Evolutionary conservation across 2,329 filamentous ascomycete species (phyloP), one percentile per base, ranked within the genome.

Genomic region (Fusarium domesticum): DNA sequence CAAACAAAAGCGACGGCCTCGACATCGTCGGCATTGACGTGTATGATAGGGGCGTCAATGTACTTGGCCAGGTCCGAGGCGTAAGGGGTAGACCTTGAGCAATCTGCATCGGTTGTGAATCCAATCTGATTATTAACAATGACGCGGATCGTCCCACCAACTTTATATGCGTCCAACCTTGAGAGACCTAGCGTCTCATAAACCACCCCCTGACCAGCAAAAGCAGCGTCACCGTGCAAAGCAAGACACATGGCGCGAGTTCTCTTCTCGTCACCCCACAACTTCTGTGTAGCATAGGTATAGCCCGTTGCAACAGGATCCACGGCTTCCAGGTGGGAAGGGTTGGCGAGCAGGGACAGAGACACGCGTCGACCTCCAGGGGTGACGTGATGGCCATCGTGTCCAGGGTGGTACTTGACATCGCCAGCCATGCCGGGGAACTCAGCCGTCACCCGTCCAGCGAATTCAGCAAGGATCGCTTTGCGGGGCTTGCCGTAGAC

Each of bases 71-170:
- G 96, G 69, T 98, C 93, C 34, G 93, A 97, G 75, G 93, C 98
- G 81, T 98, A 98, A 35, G 93, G 88, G 38, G 93, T 98, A 15
- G 93, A 98, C 60, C 93, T 89, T 59, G 93, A 86, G 70, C 96
- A 98, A 64, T 93, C 89, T 57, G 93, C 93, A 65, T 98, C 93
- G 17, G 93, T 98, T 42, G 93, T 98, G 78, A 98, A 98, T 70
- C 93, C 93, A 68, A 98, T 98, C 78, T 98, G 93, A 80, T 98
- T 98, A 83, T 98, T 98, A 59, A 97, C 92, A 47, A 98, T 84
- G 56, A 98, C 78, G 73, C 98, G 93, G 61, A 98, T 88, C 45
- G 93, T 98, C 64, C 93, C 93, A 61, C 93, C 93, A 42, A 93
- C 97, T 37, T 95, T 96, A 75, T 96, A 98, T 58, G 87, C 89